Conservation (phyloP, 805 yeast genomes). For the Teunomyces pallodes region DNA sequence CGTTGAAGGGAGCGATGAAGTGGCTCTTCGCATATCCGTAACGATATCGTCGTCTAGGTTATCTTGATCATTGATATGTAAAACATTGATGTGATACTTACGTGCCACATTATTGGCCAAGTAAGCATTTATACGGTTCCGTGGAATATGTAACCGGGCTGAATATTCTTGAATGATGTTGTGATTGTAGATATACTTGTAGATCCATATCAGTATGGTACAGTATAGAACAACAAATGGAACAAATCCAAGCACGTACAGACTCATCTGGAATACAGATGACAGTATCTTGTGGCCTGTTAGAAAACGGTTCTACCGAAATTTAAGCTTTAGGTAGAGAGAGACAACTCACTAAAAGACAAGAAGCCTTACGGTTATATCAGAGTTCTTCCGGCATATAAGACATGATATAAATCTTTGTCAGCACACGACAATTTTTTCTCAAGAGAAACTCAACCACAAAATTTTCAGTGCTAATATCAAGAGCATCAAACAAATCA, state of each 20-base stretch:
- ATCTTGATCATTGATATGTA: slow-evolving; percentile 14
- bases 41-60: slow-evolving; percentile 10
- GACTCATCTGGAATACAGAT: slow-evolving; percentile 1
- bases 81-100: slow-evolving; percentile 13
- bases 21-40: not conserved
- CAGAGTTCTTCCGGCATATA: not conserved
- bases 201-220: slow-evolving; percentile 17
- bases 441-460: not conserved
- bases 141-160: slow-evolving; percentile 15
- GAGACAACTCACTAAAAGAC: not conserved
- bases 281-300: not conserved
- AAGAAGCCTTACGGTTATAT: too few relatives aligned
- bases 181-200: slow-evolving; percentile 21
- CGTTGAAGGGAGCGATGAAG: not conserved
- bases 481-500: slow-evolving; percentile 1
- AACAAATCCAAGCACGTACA: slow-evolving; percentile 8
- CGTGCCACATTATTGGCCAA: slow-evolving; percentile 15
- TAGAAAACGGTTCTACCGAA: not conserved
- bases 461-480: not conserved
- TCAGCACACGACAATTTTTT: slow-evolving; percentile 1
- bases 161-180: slow-evolving; percentile 24
- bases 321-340: not conserved
- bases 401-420: not conserved
- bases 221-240: slow-evolving; percentile 14
- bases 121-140: slow-evolving; percentile 25